Conservation (phyloP, 495 filamentous ascomycete genomes). For the Darksidea phi region DNA sequence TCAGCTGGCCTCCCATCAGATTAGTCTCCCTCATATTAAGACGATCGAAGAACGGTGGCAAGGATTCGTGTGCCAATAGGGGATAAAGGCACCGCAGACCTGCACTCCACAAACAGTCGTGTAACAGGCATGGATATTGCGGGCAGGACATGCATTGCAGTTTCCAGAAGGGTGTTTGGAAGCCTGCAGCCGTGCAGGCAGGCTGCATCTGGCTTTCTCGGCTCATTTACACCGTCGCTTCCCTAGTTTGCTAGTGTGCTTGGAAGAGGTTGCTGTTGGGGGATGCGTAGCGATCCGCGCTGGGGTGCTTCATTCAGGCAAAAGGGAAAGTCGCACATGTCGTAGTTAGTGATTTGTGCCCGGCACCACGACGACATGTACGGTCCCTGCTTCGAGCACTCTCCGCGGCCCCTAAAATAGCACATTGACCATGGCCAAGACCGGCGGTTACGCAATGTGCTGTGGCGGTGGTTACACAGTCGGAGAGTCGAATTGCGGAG, state of each 20-base stretch:
- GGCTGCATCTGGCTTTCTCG: too few species aligned
- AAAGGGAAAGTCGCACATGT: conserved; percentile 17
- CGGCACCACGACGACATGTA: conserved; percentile 5
- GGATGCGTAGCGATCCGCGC: conserved; percentile 32
- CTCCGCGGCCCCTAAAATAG: conserved; percentile 1
- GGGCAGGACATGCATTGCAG: conserved; percentile 5
- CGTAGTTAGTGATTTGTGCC: neutral
- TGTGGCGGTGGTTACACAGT: conserved; percentile 3
- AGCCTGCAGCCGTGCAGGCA: conserved; percentile 8
- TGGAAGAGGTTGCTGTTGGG: conserved; percentile 30
- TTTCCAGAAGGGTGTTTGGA: conserved; percentile 2
- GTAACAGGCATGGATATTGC: neutral
- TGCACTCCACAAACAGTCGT: neutral
- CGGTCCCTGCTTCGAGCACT: neutral
- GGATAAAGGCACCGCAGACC: neutral
- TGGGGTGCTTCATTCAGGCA: conserved; percentile 27
- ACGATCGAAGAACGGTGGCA: neutral
- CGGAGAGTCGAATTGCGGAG: neutral
- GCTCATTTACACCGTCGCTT: too few species aligned
- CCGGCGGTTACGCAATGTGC: neutral
- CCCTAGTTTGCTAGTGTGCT: too few species aligned
- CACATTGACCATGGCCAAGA: neutral
- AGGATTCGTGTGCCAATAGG: neutral
- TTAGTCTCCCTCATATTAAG: conserved; percentile 1
- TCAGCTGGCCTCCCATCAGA: conserved; percentile 12